Evolutionary conservation across 1,284 basidiomycete genomes (phyloP).

Genomic region (Rhodotorula sp.): DNA sequence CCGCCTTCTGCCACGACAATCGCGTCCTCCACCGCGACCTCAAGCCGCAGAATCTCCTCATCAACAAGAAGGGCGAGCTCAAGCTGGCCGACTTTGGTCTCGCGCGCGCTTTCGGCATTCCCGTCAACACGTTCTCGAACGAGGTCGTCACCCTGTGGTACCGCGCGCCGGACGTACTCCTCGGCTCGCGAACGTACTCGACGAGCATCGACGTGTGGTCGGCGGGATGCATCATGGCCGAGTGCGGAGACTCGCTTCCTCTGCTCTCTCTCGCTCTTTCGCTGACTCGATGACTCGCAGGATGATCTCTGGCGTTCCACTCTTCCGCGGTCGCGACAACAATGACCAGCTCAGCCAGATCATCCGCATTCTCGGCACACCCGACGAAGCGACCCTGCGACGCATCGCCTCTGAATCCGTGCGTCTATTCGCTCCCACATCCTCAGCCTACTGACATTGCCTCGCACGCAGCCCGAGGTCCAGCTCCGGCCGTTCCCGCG

Average conservation of each 20-base stretch:
- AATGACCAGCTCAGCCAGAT: slow-evolving; percentile 97
- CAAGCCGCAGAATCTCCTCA: slow-evolving; percentile 96
- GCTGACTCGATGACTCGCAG: slow-evolving; percentile 45
- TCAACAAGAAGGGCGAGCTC: slow-evolving; percentile 94
- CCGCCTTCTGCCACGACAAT: slow-evolving; percentile 98
- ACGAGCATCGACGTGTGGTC: slow-evolving; percentile 99
- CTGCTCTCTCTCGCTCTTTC: slow-evolving; percentile 38
- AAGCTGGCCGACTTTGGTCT: slow-evolving; percentile 95
- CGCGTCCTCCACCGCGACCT: slow-evolving; percentile 95
- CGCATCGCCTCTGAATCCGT: slow-evolving; percentile 92
- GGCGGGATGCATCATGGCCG: slow-evolving; percentile 97
- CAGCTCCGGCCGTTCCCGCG: slow-evolving; percentile 82
- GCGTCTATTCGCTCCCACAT: slow-evolving; percentile 47
- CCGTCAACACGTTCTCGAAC: slow-evolving; percentile 93
- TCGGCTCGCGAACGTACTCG: slow-evolving; percentile 95
- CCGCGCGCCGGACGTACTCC: slow-evolving; percentile 94
- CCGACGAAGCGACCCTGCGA: slow-evolving; percentile 80
- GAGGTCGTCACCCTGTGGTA: slow-evolving; percentile 99
- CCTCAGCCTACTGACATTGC: not conserved
- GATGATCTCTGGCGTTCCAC: slow-evolving; percentile 88
- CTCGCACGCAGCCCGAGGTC: slow-evolving; percentile 73
- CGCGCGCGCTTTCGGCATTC: slow-evolving; percentile 91
- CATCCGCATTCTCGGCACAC: slow-evolving; percentile 95
- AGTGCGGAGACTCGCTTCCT: slow-evolving; percentile 56
- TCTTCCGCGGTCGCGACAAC: slow-evolving; percentile 97